Evolutionary conservation across 257 asterid species (phyloP).

Genomic region (Solanum acaule): DNA sequence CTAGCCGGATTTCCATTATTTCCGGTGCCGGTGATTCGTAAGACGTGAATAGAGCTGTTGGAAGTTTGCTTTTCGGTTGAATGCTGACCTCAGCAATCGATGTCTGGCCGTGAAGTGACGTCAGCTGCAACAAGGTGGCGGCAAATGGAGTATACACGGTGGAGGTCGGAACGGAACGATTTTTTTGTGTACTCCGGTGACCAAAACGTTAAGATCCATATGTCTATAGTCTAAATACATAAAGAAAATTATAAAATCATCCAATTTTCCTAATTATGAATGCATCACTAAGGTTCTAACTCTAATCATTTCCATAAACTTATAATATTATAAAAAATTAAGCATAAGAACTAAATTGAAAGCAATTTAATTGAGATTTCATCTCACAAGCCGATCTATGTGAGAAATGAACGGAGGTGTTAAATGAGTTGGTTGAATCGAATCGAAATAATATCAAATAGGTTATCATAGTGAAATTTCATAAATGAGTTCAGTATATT

Average conservation of each 20-base stretch:
- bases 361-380: not conserved
- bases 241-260: not conserved
- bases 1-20: constrained; percentile 23
- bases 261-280: not conserved
- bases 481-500: accelerated
- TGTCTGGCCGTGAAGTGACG: not conserved
- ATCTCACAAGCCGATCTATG: not conserved
- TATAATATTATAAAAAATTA: not conserved
- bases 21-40: not conserved
- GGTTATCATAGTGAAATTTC: not conserved
- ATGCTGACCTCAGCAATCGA: not conserved
- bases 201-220: constrained; percentile 12
- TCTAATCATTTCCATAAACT: not conserved
- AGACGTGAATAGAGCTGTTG: not conserved
- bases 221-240: not conserved
- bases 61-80: not conserved
- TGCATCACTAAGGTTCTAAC: not conserved
- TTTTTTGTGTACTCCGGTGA: constrained; percentile 13
- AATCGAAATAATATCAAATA: too few relatives aligned
- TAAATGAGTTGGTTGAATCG: not conserved
- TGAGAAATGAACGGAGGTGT: not conserved
- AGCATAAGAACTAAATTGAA: not conserved
- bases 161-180: constrained; percentile 8
- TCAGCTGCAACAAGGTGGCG: not conserved
- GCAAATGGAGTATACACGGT: not conserved